Conservation (phyloP, 176 grass and related monocot genomes). For the Elymus sibiricus region DNA sequence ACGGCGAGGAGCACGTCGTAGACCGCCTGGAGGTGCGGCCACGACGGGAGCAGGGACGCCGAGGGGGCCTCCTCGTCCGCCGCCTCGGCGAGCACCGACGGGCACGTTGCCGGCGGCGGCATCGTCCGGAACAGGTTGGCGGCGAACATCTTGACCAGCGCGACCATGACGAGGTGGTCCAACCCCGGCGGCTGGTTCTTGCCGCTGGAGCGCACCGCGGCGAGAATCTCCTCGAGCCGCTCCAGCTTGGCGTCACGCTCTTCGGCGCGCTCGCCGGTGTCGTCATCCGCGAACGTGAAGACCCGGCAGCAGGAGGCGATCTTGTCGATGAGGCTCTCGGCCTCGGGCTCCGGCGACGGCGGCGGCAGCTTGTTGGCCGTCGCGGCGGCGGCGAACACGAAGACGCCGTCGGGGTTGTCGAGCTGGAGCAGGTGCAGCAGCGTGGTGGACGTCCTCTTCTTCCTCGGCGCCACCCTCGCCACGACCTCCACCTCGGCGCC, state of each 20-base stretch:
- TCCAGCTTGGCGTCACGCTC: constrained; percentile 48
- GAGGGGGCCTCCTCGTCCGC: constrained; percentile 34
- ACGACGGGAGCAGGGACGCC: constrained; percentile 33
- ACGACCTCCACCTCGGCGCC: constrained; percentile 37
- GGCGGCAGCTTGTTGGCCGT: constrained; percentile 41
- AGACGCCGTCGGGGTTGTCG: constrained; percentile 35
- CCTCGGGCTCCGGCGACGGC: constrained; percentile 43
- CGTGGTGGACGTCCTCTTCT: constrained; percentile 55
- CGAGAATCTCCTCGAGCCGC: constrained; percentile 53
- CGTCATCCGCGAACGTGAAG: constrained; percentile 55
- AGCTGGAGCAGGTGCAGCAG: constrained; percentile 65
- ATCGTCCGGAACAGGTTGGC: constrained; percentile 77
- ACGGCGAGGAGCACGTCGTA: constrained; percentile 63
- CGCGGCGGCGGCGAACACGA: neutral
- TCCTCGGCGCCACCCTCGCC: neutral
- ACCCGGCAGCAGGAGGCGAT: constrained; percentile 46
- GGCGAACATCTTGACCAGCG: constrained; percentile 57
- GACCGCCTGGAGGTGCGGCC: constrained; percentile 63
- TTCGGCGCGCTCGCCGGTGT: neutral
- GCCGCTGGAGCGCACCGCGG: constrained; percentile 22
- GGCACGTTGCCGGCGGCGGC: constrained; percentile 45
- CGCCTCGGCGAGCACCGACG: constrained; percentile 12
- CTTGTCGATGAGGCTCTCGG: constrained; percentile 53
- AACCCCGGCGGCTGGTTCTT: constrained; percentile 21
- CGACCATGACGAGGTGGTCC: constrained; percentile 41